These are phyloP conservation scores for Helotiales sp. DNA, from an alignment of 2,329 filamentous ascomycete species.

Conservation along the genomic window DNA sequence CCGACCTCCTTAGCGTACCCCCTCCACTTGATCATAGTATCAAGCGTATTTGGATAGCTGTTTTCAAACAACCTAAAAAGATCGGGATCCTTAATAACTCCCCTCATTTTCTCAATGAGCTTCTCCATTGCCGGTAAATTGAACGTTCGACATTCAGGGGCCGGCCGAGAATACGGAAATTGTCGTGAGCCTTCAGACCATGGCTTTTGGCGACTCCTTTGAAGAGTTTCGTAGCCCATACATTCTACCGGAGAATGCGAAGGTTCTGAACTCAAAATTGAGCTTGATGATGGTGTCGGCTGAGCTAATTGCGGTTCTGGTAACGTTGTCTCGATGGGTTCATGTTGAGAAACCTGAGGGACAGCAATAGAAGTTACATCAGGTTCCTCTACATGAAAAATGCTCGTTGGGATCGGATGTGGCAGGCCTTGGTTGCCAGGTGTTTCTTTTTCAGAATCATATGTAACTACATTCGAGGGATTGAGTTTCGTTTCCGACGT, in stretches of 20 bases:
- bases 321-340: background rate
- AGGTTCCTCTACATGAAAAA: background rate
- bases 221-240: constrained; percentile 33
- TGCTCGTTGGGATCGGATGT: background rate
- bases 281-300: background rate
- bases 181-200: constrained; percentile 64
- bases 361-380: background rate
- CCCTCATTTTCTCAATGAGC: constrained; percentile 72
- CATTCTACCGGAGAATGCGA: constrained; percentile 26
- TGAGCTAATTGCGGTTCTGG: background rate
- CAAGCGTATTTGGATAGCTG: constrained; percentile 75
- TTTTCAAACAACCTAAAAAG: constrained; percentile 74
- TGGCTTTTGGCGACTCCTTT: constrained; percentile 31
- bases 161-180: constrained; percentile 81
- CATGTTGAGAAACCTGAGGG: constrained; percentile 10
- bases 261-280: background rate
- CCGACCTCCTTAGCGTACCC: constrained; percentile 59
- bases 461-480: constrained; percentile 20
- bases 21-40: constrained; percentile 73
- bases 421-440: background rate
- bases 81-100: constrained; percentile 75
- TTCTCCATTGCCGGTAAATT: constrained; percentile 76
- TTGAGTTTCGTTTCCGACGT: constrained; percentile 12
- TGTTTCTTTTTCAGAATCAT: background rate
- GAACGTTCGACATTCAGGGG: constrained; percentile 78